phyloP scores from a whole-genome alignment of 768 basidiomycete genomes.

The Kwoniella botswanensis region DNA sequence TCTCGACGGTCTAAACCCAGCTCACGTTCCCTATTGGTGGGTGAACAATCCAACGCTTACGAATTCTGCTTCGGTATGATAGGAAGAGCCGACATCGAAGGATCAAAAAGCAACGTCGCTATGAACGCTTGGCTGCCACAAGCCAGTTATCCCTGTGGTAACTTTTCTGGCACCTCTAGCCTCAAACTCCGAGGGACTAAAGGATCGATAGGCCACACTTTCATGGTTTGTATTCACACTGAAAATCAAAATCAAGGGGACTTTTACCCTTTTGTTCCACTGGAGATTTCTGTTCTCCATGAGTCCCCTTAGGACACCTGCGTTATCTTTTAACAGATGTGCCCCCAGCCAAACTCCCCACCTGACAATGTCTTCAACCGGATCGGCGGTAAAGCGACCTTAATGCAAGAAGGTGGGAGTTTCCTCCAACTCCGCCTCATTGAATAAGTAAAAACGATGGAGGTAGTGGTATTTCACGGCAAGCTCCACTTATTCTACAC shows the following conservation, averaged over 20 bases:
- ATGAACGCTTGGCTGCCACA: constrained; percentile 78
- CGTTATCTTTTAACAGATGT: constrained; percentile 81
- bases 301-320: constrained; percentile 81
- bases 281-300: constrained; percentile 79
- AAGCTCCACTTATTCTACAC: constrained; percentile 82
- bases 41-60: constrained; percentile 82
- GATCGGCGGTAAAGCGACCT: constrained; percentile 71
- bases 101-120: constrained; percentile 82
- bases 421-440: constrained; percentile 74
- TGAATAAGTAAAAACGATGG: constrained; percentile 78
- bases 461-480: constrained; percentile 78
- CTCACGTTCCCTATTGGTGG: constrained; percentile 73
- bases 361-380: constrained; percentile 78
- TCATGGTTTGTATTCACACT: constrained; percentile 80
- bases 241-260: constrained; percentile 80
- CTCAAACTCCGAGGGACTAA: constrained; percentile 78
- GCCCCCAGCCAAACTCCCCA: constrained; percentile 82
- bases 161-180: constrained; percentile 81
- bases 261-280: constrained; percentile 81
- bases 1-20: constrained; percentile 79
- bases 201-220: constrained; percentile 84
- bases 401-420: constrained; percentile 74
- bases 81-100: constrained; percentile 82
- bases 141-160: constrained; percentile 80
- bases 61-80: constrained; percentile 81